Evolutionary conservation across 768 basidiomycete species (phyloP), one percentile per base, ranked within the genome.

Genomic region (Xerocomellus chrysenteron): DNA sequence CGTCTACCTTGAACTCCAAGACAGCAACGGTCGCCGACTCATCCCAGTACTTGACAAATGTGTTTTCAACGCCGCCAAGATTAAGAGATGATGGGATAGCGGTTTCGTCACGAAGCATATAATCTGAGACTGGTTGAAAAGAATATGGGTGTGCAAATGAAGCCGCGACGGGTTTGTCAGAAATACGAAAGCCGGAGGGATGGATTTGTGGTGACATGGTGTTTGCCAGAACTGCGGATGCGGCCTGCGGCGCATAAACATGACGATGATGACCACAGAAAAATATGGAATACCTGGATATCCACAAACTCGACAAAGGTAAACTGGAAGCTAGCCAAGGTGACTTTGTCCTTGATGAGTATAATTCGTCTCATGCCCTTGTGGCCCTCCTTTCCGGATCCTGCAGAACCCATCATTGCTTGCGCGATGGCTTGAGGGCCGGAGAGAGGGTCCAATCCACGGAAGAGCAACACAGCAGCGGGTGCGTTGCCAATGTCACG

Each of bases 101-200:
- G 13, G 88, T 82, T 58, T 92, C 92, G 65, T 94, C 92, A 33
- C 87, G 82, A 47, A 83, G 77, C 62, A 88, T 80, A 61, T 86
- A 80, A 61, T 93, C 88, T 21, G 85, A 79, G 24, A 92, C 79
- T 24, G 87, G 87, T 66, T 92, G 87, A 72, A 96, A 97, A 26
- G 94, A 92, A 65, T 91, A 87, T 1, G 90, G 85, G 73, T 94
- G 91, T 44, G 93, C 93, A 71, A 97, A 98, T 14, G 95, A 96
- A 9, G 89, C 87, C 11, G 94, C 94, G 12, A 94, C 90, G 1
- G 94, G 90, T 32, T 85, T 82, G 66, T 92, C 88, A 4, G 90
- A 90, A 46, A 98, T 96, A 9, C 92, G 82, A 74, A 98, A 98
- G 6, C 96, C 96, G n/a, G 85, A 84, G 0, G 96, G 94, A 70